These are phyloP conservation scores for Hymenoscyphus fructigenus DNA, from an alignment of 2,329 filamentous ascomycete genomes.

Conservation along the genomic window DNA sequence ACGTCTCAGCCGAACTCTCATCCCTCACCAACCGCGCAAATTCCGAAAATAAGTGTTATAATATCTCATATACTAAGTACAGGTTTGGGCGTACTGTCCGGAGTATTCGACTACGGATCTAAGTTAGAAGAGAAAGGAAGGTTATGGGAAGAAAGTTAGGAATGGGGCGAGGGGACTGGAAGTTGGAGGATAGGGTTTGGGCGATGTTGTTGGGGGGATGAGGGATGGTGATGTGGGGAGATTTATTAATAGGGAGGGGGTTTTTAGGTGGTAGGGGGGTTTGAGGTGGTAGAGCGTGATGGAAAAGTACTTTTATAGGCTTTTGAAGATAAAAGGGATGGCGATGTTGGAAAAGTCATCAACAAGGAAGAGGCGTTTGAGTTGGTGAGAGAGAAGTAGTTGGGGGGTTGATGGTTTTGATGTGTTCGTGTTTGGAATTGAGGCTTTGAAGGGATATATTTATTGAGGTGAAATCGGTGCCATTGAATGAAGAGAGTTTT, in stretches of 20 bases:
- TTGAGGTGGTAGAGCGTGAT: too few relatives aligned
- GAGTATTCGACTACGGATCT: constrained; percentile 40
- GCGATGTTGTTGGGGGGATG: constrained; percentile 33
- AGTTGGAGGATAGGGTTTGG: constrained; percentile 29
- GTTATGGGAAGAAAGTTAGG: constrained; percentile 13
- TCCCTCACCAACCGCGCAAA: constrained; percentile 23
- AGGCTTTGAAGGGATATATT: too few relatives aligned
- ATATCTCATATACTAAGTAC: constrained; percentile 10
- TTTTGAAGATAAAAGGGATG: too few relatives aligned
- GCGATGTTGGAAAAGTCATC: too few relatives aligned
- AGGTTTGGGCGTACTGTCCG: constrained; percentile 35
- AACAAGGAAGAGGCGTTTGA: too few relatives aligned
- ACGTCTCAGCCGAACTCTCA: constrained; percentile 20
- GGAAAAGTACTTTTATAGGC: too few relatives aligned
- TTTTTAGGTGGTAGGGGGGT: constrained; percentile 28
- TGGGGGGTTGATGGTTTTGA: too few relatives aligned
- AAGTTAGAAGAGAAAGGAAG: constrained; percentile 22
- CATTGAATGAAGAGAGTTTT: too few relatives aligned
- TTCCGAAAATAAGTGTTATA: background rate
- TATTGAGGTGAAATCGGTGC: too few relatives aligned
- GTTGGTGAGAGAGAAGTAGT: too few relatives aligned
- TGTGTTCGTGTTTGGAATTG: too few relatives aligned
- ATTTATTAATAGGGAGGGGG: constrained; percentile 35
- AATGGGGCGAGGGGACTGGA: constrained; percentile 25
- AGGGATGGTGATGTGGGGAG: constrained; percentile 35